A percentile compares a stretch with the other conserved stretches of the same genome.
These are phyloP conservation scores for Yarrowia osloensis DNA, from an alignment of 805 yeast species.

Conservation along the genomic window DNA sequence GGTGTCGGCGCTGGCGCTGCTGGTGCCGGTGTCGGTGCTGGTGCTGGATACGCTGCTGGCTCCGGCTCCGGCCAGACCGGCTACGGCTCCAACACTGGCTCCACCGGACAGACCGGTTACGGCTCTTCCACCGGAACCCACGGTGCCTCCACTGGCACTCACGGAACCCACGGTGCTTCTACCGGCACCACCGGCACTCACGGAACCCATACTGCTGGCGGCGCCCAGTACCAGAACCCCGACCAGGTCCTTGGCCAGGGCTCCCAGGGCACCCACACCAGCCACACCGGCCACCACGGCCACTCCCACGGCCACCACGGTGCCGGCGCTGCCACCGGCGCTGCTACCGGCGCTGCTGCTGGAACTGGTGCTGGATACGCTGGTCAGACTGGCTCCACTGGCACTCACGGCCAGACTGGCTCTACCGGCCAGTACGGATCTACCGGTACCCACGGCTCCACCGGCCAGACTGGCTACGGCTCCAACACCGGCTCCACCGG, in stretches of 20 bases:
- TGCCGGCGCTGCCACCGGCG: slow-evolving; percentile 1
- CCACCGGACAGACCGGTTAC: neutral
- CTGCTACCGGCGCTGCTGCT: slow-evolving; percentile 23
- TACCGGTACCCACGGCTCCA: slow-evolving; percentile 4
- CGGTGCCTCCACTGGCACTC: neutral
- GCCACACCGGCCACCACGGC: neutral
- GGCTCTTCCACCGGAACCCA: slow-evolving; percentile 3
- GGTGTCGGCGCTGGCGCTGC: slow-evolving; percentile 8
- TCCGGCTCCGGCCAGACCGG: slow-evolving; percentile 12
- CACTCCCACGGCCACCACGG: slow-evolving; percentile 11
- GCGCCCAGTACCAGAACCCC: slow-evolving; percentile 12
- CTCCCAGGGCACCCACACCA: neutral
- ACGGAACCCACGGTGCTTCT: neutral
- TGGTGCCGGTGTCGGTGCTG: slow-evolving; percentile 31
- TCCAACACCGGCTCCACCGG: neutral
- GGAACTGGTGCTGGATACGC: slow-evolving; percentile 18
- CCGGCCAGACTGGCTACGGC: neutral
- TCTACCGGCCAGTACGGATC: neutral
- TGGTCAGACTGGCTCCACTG: slow-evolving; percentile 17
- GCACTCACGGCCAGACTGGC: neutral
- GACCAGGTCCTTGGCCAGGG: slow-evolving; percentile 6
- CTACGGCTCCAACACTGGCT: neutral
- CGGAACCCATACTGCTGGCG: neutral
- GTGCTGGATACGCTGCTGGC: slow-evolving; percentile 13
- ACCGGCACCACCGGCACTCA: neutral